Evolutionary conservation across 2,329 filamentous ascomycete genomes (phyloP).

Genomic region (Colletotrichum abscissum): DNA sequence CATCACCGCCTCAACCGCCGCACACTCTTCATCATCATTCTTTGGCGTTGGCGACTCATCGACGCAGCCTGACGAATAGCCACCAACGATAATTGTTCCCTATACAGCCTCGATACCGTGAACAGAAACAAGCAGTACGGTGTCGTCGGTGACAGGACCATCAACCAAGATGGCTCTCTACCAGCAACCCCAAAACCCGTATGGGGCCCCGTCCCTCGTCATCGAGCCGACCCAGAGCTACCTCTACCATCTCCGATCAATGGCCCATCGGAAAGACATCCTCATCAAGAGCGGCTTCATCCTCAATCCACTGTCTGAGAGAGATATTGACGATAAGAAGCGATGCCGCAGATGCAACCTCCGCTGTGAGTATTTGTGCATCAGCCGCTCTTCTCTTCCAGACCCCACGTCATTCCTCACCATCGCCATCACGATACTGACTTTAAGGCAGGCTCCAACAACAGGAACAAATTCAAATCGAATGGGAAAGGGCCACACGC

Average conservation of each 20-base stretch:
- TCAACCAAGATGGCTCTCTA: conserved; percentile 3
- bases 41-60: not conserved
- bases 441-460: conserved; percentile 15
- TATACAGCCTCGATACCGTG: not conserved
- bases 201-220: conserved; percentile 19
- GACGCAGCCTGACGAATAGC: not conserved
- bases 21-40: no score
- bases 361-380: conserved; percentile 8
- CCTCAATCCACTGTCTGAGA: conserved; percentile 38
- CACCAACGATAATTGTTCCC: not conserved
- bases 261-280: conserved; percentile 36
- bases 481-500: not conserved
- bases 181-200: conserved; percentile 11
- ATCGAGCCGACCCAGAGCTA: conserved; percentile 39
- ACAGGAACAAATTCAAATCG: conserved; percentile 22
- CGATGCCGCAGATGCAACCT: conserved; percentile 44
- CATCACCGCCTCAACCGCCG: not conserved
- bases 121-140: not conserved
- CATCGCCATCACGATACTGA: not conserved
- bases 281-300: conserved; percentile 43
- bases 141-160: not conserved
- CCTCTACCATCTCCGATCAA: conserved; percentile 33
- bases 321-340: conserved; percentile 45
- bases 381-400: no score
- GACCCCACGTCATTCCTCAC: not conserved